These are phyloP conservation scores for Acorus gramineus DNA, from an alignment of 106 monocot species.

Conservation along the genomic window DNA sequence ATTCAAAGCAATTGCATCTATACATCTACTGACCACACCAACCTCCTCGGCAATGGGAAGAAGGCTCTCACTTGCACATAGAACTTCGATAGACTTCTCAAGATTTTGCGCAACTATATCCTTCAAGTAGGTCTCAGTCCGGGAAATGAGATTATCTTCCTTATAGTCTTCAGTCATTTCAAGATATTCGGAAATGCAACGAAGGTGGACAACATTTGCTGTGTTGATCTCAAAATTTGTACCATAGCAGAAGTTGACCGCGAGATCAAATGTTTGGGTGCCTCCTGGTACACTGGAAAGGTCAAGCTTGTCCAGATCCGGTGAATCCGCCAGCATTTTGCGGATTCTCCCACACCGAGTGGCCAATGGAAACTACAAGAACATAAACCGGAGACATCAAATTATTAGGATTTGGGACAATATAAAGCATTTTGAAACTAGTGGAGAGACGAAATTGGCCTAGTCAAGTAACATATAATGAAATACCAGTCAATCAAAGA, in stretches of 20 bases:
- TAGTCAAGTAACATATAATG: no score
- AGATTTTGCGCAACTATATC: constrained; percentile 70
- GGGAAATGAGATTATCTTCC: constrained; percentile 61
- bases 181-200: constrained; percentile 73
- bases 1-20: constrained; percentile 61
- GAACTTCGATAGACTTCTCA: constrained; percentile 67
- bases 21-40: constrained; percentile 52
- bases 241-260: constrained; percentile 75
- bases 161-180: constrained; percentile 85
- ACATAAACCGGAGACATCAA: constrained; percentile 1
- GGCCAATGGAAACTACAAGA: constrained; percentile 62
- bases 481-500: no score
- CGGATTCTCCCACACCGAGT: constrained; percentile 64
- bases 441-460: no score
- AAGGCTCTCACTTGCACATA: constrained; percentile 46
- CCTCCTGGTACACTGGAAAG: constrained; percentile 70
- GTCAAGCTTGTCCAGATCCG: constrained; percentile 51
- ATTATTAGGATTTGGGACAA: background rate
- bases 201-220: constrained; percentile 46
- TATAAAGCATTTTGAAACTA: background rate
- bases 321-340: constrained; percentile 58
- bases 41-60: constrained; percentile 54
- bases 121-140: constrained; percentile 56
- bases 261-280: constrained; percentile 57
- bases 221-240: constrained; percentile 57